These are phyloP conservation scores for Kwoniella dendrophila DNA, from an alignment of 768 basidiomycete species.

Conservation along the genomic window DNA sequence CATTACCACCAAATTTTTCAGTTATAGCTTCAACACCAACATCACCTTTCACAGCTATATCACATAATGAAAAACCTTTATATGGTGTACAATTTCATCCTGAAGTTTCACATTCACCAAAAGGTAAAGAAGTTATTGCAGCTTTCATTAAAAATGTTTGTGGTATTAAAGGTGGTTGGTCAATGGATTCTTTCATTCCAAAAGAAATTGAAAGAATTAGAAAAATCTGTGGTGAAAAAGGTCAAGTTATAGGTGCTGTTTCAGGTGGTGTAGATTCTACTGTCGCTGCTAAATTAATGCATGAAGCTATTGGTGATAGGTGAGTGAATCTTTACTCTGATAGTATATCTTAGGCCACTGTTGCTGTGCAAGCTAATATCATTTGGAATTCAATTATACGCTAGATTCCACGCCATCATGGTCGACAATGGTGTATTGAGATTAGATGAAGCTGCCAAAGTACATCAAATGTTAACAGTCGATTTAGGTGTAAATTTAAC, in stretches of 20 bases:
- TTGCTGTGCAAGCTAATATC: background rate
- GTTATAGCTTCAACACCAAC: constrained; percentile 81
- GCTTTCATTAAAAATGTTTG: constrained; percentile 84
- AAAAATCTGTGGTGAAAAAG: constrained; percentile 88
- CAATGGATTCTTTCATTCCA: constrained; percentile 98
- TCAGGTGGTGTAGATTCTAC: constrained; percentile 97
- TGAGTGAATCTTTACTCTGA: constrained; percentile 55
- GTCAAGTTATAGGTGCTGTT: constrained; percentile 96
- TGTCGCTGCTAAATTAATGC: constrained; percentile 98
- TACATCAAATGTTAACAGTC: constrained; percentile 86
- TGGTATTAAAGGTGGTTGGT: constrained; percentile 79
- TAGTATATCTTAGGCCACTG: background rate
- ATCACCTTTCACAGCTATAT: constrained; percentile 90
- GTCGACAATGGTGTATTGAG: constrained; percentile 98
- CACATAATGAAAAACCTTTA: constrained; percentile 81
- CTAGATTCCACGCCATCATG: constrained; percentile 98
- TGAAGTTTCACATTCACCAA: constrained; percentile 91
- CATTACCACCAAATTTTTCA: constrained; percentile 78
- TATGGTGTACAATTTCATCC: constrained; percentile 99
- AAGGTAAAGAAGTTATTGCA: constrained; percentile 84
- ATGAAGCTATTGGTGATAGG: constrained; percentile 98
- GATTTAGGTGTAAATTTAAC: constrained; percentile 95
- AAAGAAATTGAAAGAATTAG: constrained; percentile 93
- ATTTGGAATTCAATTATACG: background rate
- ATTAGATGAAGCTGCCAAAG: constrained; percentile 84